phyloP scores from a whole-genome alignment of 345 rosid genomes.

The Eucalyptus virginea region DNA sequence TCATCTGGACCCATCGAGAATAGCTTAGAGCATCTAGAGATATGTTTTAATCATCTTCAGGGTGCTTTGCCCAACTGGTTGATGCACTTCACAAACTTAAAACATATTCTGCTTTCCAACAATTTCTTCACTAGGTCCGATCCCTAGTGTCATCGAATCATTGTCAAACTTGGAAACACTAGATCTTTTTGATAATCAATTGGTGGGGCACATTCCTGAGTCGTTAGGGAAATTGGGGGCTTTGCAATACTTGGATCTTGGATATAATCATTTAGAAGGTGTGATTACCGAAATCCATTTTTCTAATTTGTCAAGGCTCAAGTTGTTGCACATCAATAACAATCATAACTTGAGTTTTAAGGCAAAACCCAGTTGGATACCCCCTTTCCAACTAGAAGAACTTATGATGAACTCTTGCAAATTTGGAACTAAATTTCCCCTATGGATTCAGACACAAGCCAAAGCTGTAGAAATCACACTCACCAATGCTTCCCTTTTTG shows the following conservation, averaged over 20 bases:
- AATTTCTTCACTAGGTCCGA: background rate
- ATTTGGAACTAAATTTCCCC: background rate
- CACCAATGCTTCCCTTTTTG: no score
- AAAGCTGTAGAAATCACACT: rapidly evolving
- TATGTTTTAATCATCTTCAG: rapidly evolving
- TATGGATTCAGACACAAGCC: no score
- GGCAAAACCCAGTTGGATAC: background rate
- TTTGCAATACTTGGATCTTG: no score
- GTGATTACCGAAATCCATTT: background rate
- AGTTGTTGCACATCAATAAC: background rate
- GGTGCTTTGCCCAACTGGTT: background rate
- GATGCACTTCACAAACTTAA: background rate
- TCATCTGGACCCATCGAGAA: background rate
- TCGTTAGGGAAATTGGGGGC: no score
- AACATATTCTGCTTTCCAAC: background rate
- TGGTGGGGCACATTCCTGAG: no score
- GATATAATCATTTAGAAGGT: background rate
- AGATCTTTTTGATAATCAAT: rapidly evolving
- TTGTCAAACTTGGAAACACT: background rate
- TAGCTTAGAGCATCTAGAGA: background rate
- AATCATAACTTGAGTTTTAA: background rate
- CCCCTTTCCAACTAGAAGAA: rapidly evolving
- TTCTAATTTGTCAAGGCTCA: background rate
- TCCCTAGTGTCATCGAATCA: background rate
- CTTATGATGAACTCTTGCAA: background rate